Percentiles rank a stretch among this genome's conserved stretches.
phyloP scores from a whole-genome alignment of 352 stramenopile species.

The Globisporangium sylvaticum region DNA sequence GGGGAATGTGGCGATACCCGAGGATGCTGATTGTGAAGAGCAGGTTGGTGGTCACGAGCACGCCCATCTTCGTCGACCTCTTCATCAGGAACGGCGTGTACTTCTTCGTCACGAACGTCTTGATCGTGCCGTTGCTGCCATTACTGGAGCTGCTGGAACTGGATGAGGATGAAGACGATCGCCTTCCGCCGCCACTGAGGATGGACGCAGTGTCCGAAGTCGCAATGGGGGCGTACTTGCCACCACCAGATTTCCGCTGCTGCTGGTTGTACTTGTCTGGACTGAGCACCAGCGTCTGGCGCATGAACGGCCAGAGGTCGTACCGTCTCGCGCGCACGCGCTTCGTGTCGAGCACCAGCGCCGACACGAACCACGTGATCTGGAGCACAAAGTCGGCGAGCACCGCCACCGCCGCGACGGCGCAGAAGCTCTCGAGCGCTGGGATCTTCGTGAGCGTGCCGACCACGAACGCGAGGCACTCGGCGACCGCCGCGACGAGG shows the following conservation, averaged over 20 bases:
- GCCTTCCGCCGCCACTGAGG: background rate
- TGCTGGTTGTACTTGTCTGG: slow-evolving; percentile 24
- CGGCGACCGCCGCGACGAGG: slow-evolving; percentile 74
- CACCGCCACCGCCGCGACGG: slow-evolving; percentile 81
- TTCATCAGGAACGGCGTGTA: slow-evolving; percentile 65
- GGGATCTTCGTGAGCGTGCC: slow-evolving; percentile 85
- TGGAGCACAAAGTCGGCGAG: slow-evolving; percentile 78
- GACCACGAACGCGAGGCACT: slow-evolving; percentile 80
- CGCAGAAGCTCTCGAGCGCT: slow-evolving; percentile 83
- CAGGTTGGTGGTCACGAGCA: slow-evolving; percentile 37
- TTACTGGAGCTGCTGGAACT: slow-evolving; percentile 1
- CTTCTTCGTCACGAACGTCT: slow-evolving; percentile 58
- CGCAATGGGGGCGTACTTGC: background rate
- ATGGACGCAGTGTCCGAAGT: background rate
- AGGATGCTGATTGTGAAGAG: slow-evolving; percentile 47
- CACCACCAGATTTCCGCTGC: background rate
- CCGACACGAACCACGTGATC: slow-evolving; percentile 85
- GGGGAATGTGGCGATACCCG: slow-evolving; percentile 54
- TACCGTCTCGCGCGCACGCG: slow-evolving; percentile 64
- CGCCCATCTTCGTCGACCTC: slow-evolving; percentile 51
- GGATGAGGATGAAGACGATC: background rate
- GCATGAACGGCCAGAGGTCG: slow-evolving; percentile 65
- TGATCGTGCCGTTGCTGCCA: slow-evolving; percentile 28
- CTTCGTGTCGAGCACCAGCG: slow-evolving; percentile 69
- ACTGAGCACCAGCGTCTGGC: slow-evolving; percentile 44